Base-by-base conservation (phyloP, 805 yeast genomes). In the Ogataea saltuana region DNA sequence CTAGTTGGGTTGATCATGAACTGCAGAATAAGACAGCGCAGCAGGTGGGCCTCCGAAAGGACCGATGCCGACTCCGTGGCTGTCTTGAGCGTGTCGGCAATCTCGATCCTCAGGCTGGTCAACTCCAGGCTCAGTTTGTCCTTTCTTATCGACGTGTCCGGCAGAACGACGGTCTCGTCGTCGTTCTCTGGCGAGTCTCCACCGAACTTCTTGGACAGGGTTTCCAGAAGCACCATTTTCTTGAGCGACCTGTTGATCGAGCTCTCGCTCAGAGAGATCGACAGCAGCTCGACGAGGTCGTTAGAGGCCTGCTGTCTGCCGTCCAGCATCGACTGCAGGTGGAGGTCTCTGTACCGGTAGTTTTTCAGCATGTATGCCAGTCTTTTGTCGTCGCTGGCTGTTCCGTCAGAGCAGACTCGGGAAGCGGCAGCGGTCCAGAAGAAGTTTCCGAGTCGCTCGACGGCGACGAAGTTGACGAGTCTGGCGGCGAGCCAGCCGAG, bases 1-100 rank as follows among this genome's bases (percentile, higher is more conserved):
- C 42, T 36, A 9, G 51, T 45, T 27, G 65, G 58, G 4, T 50
- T 43, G 6, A 50, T 18, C 35, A 57, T 35, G 36, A 53, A 55
- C 35, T 47, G 45, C 15, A 60, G 29, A 20, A 56, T 49, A 15
- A 48, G 35, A 33, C 48, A 42, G 6, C 43, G 34, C 15, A 46
- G 31, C 13, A 40, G 25, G 15, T 44, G 50, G 4, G 30, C 21
- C 19, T 36, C 33, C 4, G 56, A 41, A n/a, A 36, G 22, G 9
- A 30, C 34, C 11, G 40, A n/a, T 2, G 51, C 33, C 9, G 48
- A 43, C 19, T 33, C 28, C 1, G 16, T 20, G n/a, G 47, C 46
- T 16, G 41, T 42, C 7, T 37, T 41, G 13, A 56, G 22, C 8
- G 42, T 32, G 19, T 44, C 51, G 6, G 41, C 23, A 12, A 48